Conservation (phyloP, 257 asterid genomes). For the Henckelia pumila region DNA sequence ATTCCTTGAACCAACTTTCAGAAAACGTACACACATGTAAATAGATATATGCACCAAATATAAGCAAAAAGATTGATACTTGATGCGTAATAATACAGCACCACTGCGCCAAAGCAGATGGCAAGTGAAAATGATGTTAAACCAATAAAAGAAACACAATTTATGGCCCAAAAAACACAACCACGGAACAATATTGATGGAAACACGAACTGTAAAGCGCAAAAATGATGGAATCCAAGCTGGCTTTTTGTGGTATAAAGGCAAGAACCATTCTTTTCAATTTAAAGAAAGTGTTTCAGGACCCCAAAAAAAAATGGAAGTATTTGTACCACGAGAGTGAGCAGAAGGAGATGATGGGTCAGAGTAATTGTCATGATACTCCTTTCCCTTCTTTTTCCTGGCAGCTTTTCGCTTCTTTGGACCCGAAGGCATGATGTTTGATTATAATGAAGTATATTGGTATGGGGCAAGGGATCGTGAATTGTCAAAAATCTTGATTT, state of each 20-base stretch:
- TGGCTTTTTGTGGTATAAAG: slow-evolving; percentile 27
- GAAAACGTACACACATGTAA: neutral
- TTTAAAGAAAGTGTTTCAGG: neutral
- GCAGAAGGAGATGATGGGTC: slow-evolving; percentile 23
- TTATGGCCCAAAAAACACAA: slow-evolving; percentile 19
- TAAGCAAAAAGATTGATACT: slow-evolving; percentile 15
- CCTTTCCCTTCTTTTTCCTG: slow-evolving; percentile 50
- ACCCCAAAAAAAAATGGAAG: slow-evolving; percentile 14
- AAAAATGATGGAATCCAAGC: slow-evolving; percentile 32
- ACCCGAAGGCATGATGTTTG: slow-evolving; percentile 50
- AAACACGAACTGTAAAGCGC: slow-evolving; percentile 34
- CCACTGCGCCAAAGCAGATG: neutral
- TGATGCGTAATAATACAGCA: slow-evolving; percentile 19
- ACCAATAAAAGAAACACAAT: slow-evolving; percentile 13
- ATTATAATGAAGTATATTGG: slow-evolving; percentile 9
- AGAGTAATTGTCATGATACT: slow-evolving; percentile 13
- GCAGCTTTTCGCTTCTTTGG: slow-evolving; percentile 53
- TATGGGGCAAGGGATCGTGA: slow-evolving; percentile 17
- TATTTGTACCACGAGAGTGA: slow-evolving; percentile 35
- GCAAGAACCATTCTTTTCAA: slow-evolving; percentile 10
- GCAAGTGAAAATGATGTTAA: slow-evolving; percentile 19
- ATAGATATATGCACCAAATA: neutral
- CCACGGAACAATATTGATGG: slow-evolving; percentile 28
- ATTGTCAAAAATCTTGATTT: too few species aligned
- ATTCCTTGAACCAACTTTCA: too few species aligned